Evolutionary conservation across 2,329 filamentous ascomycete species (phyloP).

Genomic region (Teratosphaeria zuluensis): DNA sequence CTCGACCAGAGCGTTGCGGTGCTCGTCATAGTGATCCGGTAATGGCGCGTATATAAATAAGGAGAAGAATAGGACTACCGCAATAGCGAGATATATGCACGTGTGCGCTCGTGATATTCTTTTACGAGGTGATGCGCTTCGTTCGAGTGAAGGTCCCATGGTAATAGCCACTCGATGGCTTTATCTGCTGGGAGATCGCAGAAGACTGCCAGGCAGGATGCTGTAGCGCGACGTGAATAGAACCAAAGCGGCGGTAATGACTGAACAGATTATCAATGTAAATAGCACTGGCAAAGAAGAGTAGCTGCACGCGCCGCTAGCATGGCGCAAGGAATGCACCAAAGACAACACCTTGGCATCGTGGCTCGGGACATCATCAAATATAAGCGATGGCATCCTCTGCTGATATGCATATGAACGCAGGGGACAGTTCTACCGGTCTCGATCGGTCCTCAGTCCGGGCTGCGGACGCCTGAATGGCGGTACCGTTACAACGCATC

Average conservation of each 20-base stretch:
- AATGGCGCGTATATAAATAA: conserved; percentile 1
- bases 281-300: neutral
- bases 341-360: neutral
- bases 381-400: neutral
- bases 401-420: neutral
- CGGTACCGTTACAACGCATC: neutral
- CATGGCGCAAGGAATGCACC: neutral
- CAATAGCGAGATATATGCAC: neutral
- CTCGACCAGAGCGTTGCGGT: neutral
- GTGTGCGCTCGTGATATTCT: neutral
- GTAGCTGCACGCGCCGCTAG: neutral
- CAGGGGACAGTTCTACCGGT: neutral
- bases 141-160: neutral
- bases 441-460: neutral
- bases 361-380: too few relatives aligned
- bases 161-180: neutral
- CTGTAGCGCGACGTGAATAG: neutral
- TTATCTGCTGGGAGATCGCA: neutral
- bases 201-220: neutral
- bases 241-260: neutral
- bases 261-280: neutral
- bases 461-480: neutral
- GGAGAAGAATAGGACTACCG: neutral
- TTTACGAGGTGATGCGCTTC: neutral
- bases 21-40: neutral